Base-by-base conservation (phyloP, 2,329 filamentous ascomycete genomes). In the Clarireedia hainanense region DNA sequence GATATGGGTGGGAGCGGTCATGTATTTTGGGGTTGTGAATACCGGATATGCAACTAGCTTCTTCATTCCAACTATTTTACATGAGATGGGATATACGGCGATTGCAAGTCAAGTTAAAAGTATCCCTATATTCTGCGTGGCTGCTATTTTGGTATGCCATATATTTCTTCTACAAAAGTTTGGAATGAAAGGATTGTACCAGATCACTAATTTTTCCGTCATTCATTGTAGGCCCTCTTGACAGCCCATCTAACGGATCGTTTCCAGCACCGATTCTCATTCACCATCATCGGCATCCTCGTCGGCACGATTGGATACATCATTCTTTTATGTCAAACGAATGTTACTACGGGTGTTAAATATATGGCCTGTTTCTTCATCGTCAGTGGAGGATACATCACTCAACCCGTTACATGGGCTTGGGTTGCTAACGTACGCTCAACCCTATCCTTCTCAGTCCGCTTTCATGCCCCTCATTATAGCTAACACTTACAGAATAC, bases 1-100 rank as follows among this genome's bases (percentile, higher is more conserved):
- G 59, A 71, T 77, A 23, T 77, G 57, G 15, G 43, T 58, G n/a
- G 40, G 36, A 12, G 52, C 30, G 12, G 26, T 56, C 3, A 80
- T 86, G 47, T 86, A 84, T 64, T 84, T 83, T 75, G 80, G 83
- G 14, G 82, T 85, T 52, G 72, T 75, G 15, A 75, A 69, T 52
- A 73, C 74, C 12, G 66, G 71, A 17, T 75, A 74, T 60, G 67
- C 71, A 17, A 66, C 67, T 10, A 65, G 63, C 17, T 63, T 61
- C 43, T 65, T 64, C 40, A 56, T 64, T 27, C 63, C 63, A 3
- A 63, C 60, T 1, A 62, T 65, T 20, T 45, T 66, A 7, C 46
- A 57, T 3, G 50, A 64, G 45, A 50, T 65, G 42, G 63, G 63
- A 26, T 64, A 57, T n/a, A 58, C 52, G 9, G 48, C 63, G 2